Conservation (phyloP, 2,329 filamentous ascomycete genomes). For the Mariannaea elegans region DNA sequence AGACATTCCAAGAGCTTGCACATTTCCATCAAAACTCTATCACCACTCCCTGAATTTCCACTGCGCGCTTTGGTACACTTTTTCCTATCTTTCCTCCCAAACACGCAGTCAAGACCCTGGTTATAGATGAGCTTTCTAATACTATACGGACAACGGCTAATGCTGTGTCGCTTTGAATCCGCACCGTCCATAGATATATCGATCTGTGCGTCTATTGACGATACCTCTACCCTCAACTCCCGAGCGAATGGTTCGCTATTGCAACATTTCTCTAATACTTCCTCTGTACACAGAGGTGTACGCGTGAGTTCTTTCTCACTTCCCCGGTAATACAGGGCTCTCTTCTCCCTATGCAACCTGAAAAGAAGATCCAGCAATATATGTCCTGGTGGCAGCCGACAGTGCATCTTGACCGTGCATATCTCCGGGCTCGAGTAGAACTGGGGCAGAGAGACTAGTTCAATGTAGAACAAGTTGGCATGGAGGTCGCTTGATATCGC, state of each 20-base stretch:
- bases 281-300: not conserved
- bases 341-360: not conserved
- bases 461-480: not conserved
- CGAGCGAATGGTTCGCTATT: not conserved
- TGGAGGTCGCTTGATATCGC: not conserved
- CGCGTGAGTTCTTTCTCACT: not conserved
- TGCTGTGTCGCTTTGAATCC: not conserved
- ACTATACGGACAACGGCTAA: not conserved
- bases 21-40: not conserved
- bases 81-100: not conserved
- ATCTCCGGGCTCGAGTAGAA: not conserved
- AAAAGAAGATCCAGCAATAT: conserved; percentile 1
- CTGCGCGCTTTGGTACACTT: not conserved
- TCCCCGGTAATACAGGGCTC: not conserved
- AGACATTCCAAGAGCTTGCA: not conserved
- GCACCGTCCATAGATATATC: not conserved
- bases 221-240: not conserved
- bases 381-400: not conserved
- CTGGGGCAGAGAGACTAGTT: not conserved
- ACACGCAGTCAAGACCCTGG: not conserved
- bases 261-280: not conserved
- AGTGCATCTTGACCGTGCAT: not conserved
- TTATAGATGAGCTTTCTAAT: not conserved
- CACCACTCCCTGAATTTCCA: not conserved
- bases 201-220: not conserved